These are phyloP conservation scores for Knoxia roxburghii DNA, from an alignment of 257 asterid genomes.

Conservation along the genomic window DNA sequence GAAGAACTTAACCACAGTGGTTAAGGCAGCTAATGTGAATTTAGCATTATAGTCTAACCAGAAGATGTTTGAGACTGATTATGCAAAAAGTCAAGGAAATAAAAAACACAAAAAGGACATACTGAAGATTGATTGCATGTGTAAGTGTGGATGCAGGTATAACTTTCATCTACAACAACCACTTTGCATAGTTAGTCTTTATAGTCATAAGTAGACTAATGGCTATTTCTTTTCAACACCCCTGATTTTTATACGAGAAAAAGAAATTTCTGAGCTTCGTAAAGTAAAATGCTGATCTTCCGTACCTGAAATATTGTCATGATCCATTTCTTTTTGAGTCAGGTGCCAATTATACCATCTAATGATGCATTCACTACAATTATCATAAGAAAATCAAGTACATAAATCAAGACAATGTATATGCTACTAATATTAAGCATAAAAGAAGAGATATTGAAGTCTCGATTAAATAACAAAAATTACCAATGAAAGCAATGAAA, in stretches of 20 bases:
- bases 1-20: neutral
- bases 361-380: conserved; percentile 71
- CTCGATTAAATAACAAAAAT: conserved; percentile 12
- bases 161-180: neutral
- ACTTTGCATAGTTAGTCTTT: neutral
- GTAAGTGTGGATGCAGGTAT: neutral
- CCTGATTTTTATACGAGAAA: neutral
- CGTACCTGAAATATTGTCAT: conserved; percentile 25
- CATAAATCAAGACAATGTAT: conserved; percentile 6
- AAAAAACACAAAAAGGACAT: no score
- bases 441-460: conserved; percentile 2
- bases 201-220: no score
- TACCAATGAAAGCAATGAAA: conserved; percentile 97
- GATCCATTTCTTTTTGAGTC: conserved; percentile 39
- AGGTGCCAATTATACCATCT: conserved; percentile 84
- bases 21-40: neutral
- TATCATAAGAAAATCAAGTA: conserved; percentile 11
- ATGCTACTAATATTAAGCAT: conserved; percentile 5
- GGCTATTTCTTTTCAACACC: neutral
- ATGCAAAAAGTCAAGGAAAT: neutral
- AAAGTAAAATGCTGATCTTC: conserved; percentile 44
- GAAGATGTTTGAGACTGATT: neutral
- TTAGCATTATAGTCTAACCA: neutral
- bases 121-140: neutral
- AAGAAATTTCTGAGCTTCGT: neutral